A percentile compares a stretch with the other conserved stretches of the same genome.
phyloP scores from a whole-genome alignment of 306 rosid species.

The Rubus idaeus region DNA sequence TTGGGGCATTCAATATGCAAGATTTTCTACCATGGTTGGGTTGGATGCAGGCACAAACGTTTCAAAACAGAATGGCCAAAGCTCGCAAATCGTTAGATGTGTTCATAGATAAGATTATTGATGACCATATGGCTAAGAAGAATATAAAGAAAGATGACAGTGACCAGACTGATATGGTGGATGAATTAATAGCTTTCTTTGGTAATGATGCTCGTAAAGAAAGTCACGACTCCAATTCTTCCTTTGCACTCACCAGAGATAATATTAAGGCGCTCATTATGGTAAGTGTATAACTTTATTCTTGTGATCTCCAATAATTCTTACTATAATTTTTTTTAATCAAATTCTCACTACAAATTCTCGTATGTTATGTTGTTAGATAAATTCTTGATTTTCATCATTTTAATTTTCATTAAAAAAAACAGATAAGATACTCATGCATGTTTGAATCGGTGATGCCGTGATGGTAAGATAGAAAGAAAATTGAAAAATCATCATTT shows the following conservation, averaged over 20 bases:
- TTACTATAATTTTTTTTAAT: too few species aligned
- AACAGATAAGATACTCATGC: too few species aligned
- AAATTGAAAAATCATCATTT: too few species aligned
- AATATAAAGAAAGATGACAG: background rate
- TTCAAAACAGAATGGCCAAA: slow-evolving; percentile 27
- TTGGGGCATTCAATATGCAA: slow-evolving; percentile 35
- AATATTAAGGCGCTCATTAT: slow-evolving; percentile 37
- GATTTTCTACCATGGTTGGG: slow-evolving; percentile 38
- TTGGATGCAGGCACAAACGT: slow-evolving; percentile 29
- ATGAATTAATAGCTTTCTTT: slow-evolving; percentile 31
- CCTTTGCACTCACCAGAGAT: slow-evolving; percentile 27
- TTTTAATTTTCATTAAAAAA: too few species aligned
- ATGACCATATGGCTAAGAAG: slow-evolving; percentile 29
- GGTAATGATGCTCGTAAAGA: slow-evolving; percentile 11
- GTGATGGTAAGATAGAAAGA: too few species aligned
- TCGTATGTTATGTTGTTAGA: too few species aligned
- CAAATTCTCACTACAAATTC: too few species aligned
- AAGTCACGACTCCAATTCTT: slow-evolving; percentile 16
- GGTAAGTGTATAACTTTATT: slow-evolving; percentile 7
- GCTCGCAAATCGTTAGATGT: slow-evolving; percentile 24
- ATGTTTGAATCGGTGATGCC: too few species aligned
- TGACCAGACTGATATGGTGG: slow-evolving; percentile 34
- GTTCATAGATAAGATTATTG: slow-evolving; percentile 33
- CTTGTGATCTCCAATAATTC: too few species aligned
- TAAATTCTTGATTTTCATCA: too few species aligned